Percentiles rank a stretch among this genome's conserved stretches.
These are phyloP conservation scores for Thielaviopsis populi DNA, from an alignment of 2,329 filamentous ascomycete species.

Conservation along the genomic window DNA sequence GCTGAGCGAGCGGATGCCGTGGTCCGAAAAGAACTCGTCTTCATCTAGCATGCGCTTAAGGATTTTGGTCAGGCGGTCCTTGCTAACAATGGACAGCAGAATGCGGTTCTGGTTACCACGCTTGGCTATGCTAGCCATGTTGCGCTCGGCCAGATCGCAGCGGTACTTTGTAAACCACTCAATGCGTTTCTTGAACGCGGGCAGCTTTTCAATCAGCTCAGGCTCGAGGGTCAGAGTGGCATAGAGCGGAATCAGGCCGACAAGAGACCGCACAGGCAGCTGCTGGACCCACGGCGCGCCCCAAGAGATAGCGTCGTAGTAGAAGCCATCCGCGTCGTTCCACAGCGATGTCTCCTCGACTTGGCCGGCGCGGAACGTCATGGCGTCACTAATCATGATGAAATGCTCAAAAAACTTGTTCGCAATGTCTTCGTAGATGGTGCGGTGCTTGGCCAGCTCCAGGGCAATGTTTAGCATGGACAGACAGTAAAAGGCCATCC, in stretches of 20 bases:
- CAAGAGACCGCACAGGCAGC: conserved; percentile 78
- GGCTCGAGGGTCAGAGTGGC: conserved; percentile 86
- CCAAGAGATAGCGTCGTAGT: conserved; percentile 96
- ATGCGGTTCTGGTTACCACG: conserved; percentile 83
- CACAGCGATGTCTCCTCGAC: conserved; percentile 71
- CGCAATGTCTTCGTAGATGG: conserved; percentile 91
- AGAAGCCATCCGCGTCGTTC: conserved; percentile 95
- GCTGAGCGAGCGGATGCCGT: conserved; percentile 83
- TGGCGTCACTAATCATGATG: conserved; percentile 92
- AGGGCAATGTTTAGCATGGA: conserved; percentile 95
- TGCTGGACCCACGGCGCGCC: conserved; percentile 88
- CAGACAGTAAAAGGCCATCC: conserved; percentile 97
- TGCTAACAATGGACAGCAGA: conserved; percentile 78
- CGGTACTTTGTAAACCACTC: conserved; percentile 90
- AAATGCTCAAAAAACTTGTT: conserved; percentile 99
- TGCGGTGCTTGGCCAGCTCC: conserved; percentile 85
- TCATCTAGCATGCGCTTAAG: conserved; percentile 85
- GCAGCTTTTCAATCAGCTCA: conserved; percentile 80
- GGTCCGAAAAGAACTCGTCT: conserved; percentile 77
- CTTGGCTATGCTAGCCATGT: conserved; percentile 84
- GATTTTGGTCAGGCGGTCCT: conserved; percentile 80
- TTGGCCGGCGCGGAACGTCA: conserved; percentile 63
- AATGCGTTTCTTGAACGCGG: conserved; percentile 80
- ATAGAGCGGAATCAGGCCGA: conserved; percentile 86
- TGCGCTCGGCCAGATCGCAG: conserved; percentile 74